Evolutionary conservation across 2,329 filamentous ascomycete genomes (phyloP), one percentile per base, ranked within the genome.

Genomic region (Paecilomyces sp.): DNA sequence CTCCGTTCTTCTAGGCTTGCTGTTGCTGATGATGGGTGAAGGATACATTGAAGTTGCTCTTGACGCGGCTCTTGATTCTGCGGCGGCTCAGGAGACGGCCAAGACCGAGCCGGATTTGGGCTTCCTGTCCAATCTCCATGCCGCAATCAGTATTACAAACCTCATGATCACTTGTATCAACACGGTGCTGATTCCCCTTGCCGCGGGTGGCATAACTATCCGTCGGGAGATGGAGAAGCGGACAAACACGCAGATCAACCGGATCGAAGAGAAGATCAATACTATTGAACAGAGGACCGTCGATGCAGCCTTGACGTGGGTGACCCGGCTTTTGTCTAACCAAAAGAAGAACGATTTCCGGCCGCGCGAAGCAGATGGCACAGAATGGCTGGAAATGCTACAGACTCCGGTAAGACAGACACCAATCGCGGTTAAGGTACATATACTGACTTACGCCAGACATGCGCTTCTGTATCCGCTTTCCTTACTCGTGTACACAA

Each of bases 101-200:
- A 97, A 93, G 74, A 84, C 82, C 13, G 93, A 97, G 70, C 94
- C 94, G 0, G 93, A 99, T 72, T 83, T 97, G 56, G 83, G 84
- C 2, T 97, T 96, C 73, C 82, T 99, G 47, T 85, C 88, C 6
- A 86, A 86, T 9, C 82, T 97, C 41, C 88, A 90, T 34, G 86
- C 89, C 1, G 90, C 91, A 8, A 91, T 96, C 58, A 92, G 88
- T 58, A 93, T 97, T 63, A 89, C 94, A 8, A 92, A 93, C 71
- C 85, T 99, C 66, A 95, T 97, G 86, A 88, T 93, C 66, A 91
- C 91, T 63, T 96, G 94, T 67, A 92, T 96, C 66, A 87, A 88
- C 61, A 92, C 92, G 3, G 91, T 97, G 15, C 85, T 99, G 24
- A 88, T 97, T 65, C 91, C 92, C 11, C 84, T 99, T 8, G 92